Conservation (phyloP, 768 basidiomycete species). For the Leucocoprinus leucothites region DNA sequence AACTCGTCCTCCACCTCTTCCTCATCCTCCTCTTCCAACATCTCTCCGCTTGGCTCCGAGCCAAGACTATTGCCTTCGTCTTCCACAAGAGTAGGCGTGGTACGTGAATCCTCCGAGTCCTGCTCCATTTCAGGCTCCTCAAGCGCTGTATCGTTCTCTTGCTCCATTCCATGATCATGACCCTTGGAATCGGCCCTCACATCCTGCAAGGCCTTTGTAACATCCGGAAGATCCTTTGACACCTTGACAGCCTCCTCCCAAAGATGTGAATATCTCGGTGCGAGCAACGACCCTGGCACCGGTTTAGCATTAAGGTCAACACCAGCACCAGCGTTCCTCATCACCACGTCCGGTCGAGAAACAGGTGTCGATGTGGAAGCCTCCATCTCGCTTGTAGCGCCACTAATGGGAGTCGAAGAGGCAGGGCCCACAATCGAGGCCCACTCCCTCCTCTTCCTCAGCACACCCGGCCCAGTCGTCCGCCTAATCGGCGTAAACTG, state of each 20-base stretch:
- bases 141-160: neutral
- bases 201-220: neutral
- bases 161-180: neutral
- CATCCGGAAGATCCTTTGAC: constrained; percentile 19
- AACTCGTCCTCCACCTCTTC: neutral
- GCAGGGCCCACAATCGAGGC: constrained; percentile 17
- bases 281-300: constrained; percentile 41
- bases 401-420: no score
- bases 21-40: no score
- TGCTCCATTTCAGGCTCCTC: constrained; percentile 5
- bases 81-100: constrained; percentile 7
- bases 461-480: constrained; percentile 21
- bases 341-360: constrained; percentile 17
- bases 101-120: constrained; percentile 1
- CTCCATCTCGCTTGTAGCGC: no score
- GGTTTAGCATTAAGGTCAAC: constrained; percentile 17
- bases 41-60: neutral
- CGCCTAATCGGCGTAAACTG: constrained; percentile 49
- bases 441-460: constrained; percentile 23
- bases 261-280: constrained; percentile 56
- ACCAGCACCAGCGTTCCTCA: neutral
- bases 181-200: no score
- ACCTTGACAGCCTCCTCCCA: constrained; percentile 52
- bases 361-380: constrained; percentile 26
- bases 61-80: neutral